Percentiles rank a stretch among this genome's conserved stretches.
Evolutionary conservation across 768 basidiomycete genomes (phyloP).

Genomic region (Leccinum incarnatum): DNA sequence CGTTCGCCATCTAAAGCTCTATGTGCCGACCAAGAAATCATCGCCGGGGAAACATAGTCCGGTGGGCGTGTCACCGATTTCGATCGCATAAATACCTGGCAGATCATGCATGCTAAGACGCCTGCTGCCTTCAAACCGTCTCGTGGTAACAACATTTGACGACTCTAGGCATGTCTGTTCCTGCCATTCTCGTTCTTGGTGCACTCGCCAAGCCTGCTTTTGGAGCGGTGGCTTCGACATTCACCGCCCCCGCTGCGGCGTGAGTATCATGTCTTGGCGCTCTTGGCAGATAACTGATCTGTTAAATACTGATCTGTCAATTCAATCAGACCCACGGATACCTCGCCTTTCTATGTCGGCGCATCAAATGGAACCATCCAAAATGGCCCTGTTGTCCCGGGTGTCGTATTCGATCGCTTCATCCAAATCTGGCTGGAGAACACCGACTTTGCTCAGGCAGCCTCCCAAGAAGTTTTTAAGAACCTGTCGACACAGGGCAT

Average conservation of each 20-base stretch:
- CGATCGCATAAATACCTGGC: slow-evolving; percentile 7
- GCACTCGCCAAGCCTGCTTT: slow-evolving; percentile 12
- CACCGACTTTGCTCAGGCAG: slow-evolving; percentile 43
- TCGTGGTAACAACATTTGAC: neutral
- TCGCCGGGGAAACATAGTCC: neutral
- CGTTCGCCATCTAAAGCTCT: neutral
- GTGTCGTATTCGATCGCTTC: slow-evolving; percentile 44
- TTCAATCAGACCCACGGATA: slow-evolving; percentile 19
- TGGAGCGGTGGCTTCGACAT: slow-evolving; percentile 20
- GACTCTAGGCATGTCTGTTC: slow-evolving; percentile 7
- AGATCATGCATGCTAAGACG: neutral
- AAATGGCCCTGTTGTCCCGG: slow-evolving; percentile 36
- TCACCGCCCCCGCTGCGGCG: slow-evolving; percentile 23
- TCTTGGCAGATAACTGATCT: slow-evolving; percentile 1
- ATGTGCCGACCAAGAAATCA: neutral
- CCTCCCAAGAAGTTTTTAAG: slow-evolving; percentile 24
- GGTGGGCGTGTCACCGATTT: neutral
- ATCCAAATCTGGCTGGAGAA: slow-evolving; percentile 60
- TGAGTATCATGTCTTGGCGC: slow-evolving; percentile 9
- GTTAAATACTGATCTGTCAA: slow-evolving; percentile 1
- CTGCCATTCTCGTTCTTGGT: slow-evolving; percentile 12
- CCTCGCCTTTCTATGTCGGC: slow-evolving; percentile 39
- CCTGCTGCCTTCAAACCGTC: neutral
- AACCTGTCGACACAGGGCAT: slow-evolving; percentile 50
- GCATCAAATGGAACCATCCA: slow-evolving; percentile 40